Evolutionary conservation across 306 rosid genomes (phyloP), one percentile per base, ranked within the genome.

Genomic region (Quercus aquifolioides): DNA sequence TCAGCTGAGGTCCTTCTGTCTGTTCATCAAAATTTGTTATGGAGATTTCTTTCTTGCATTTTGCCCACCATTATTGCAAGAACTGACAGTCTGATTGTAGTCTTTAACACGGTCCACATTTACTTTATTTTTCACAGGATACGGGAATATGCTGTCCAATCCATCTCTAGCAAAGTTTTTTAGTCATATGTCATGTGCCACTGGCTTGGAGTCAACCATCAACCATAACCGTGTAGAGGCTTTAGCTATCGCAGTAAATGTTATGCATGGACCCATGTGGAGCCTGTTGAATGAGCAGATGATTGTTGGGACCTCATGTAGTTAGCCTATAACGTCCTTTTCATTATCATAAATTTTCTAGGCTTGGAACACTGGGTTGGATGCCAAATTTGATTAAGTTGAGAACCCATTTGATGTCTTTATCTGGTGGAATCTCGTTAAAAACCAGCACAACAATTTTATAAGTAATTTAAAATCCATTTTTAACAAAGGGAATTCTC

Each of bases 381-480:
- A 21, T 31, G n/a, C 25, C 71, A 6, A n/a, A 59, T 5, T 30
- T 31, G 31, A 62, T 30, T 14, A 35, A 41, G 57, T 41, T 23
- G 41, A 70, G 17, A 19, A 23, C n/a, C 73, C 69, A 19, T 43
- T 55, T 55, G 60, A 38, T 26, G 41, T 0, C 55, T 60, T 71
- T 62, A 30, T 77, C 68, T 26, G 3, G 67, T 81, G 60, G 55
- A 74, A 65, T 74, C 79, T 62, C 79, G 25, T 35, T 15, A 73
- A 54, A 33, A 33, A 51, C 62, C 73, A 52, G 11, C 52, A 54
- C 26, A 9, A 6, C 30, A 64, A 15, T 38, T 38, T 63, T 51
- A 31, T 67, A 20, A 3, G 25, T 17, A 25, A 19, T 8, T 21
- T 49, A 58, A 58, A 12, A 49, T 49, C 46, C 46, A 41, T 41